Evolutionary conservation across 257 asterid species (phyloP).

Genomic region (Agastache rugosa): DNA sequence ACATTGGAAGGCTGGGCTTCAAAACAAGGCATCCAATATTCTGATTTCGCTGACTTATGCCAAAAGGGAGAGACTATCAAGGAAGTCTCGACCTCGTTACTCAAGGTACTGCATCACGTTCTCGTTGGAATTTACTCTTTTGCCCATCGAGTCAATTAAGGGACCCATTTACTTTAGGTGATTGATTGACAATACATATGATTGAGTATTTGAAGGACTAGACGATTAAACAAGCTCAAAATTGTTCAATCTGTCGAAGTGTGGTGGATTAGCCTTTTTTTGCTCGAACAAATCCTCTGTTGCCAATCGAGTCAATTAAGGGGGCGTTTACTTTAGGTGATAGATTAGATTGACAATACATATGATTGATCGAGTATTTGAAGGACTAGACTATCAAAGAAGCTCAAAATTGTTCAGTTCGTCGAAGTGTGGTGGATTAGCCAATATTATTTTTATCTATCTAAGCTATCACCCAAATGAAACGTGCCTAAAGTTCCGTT

Average conservation of each 20-base stretch:
- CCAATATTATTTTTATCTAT: too few relatives aligned
- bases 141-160: background rate
- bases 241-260: too few relatives aligned
- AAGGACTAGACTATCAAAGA: background rate
- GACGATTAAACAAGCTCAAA: background rate
- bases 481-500: background rate
- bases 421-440: background rate
- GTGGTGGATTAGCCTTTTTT: background rate
- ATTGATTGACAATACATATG: background rate
- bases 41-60: constrained; percentile 74
- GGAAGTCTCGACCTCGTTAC: constrained; percentile 74
- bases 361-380: background rate
- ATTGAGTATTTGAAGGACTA: background rate
- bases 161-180: background rate
- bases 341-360: background rate
- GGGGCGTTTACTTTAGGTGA: background rate
- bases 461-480: background rate
- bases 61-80: constrained; percentile 65
- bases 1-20: constrained; percentile 86
- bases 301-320: background rate
- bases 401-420: background rate
- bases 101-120: constrained; percentile 57
- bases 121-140: background rate
- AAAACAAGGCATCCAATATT: constrained; percentile 55
- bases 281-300: background rate